Evolutionary conservation across 306 rosid species (phyloP).

Genomic region (Prosopis cineraria): DNA sequence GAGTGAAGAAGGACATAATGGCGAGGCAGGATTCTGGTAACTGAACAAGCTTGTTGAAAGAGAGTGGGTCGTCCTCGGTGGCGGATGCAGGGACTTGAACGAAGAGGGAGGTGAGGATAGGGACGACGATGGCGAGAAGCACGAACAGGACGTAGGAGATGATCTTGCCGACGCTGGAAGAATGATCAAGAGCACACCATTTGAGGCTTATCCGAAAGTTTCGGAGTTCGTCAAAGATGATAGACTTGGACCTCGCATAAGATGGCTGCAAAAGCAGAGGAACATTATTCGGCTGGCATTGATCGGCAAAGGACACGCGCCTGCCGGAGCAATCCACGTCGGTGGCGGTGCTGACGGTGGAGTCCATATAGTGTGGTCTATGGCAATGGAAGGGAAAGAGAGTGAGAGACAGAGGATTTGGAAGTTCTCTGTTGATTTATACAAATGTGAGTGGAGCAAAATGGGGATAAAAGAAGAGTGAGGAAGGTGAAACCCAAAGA

Average conservation of each 20-base stretch:
- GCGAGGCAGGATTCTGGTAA: conserved; percentile 75
- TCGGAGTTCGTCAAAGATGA: conserved; percentile 58
- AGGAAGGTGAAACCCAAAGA: neutral
- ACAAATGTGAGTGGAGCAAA: neutral
- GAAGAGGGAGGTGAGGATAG: conserved; percentile 47
- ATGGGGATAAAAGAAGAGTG: neutral
- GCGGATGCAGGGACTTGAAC: conserved; percentile 43
- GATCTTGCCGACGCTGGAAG: conserved; percentile 56
- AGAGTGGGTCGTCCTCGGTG: conserved; percentile 51
- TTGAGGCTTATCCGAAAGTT: conserved; percentile 65
- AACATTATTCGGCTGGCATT: conserved; percentile 12
- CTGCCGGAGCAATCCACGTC: conserved; percentile 21
- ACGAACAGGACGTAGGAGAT: conserved; percentile 60
- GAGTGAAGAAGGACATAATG: conserved; percentile 62
- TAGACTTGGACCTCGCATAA: conserved; percentile 55
- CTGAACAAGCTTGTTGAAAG: conserved; percentile 78
- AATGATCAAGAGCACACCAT: conserved; percentile 91
- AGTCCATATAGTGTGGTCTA: conserved; percentile 9
- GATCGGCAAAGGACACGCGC: neutral
- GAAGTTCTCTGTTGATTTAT: neutral
- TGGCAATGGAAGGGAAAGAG: neutral
- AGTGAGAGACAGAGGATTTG: neutral
- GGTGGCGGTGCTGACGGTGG: conserved; percentile 15
- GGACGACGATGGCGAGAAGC: conserved; percentile 59
- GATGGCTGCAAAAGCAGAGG: conserved; percentile 72